Evolutionary conservation across 805 yeast genomes (phyloP).

Genomic region (Metschnikowia borealis): DNA sequence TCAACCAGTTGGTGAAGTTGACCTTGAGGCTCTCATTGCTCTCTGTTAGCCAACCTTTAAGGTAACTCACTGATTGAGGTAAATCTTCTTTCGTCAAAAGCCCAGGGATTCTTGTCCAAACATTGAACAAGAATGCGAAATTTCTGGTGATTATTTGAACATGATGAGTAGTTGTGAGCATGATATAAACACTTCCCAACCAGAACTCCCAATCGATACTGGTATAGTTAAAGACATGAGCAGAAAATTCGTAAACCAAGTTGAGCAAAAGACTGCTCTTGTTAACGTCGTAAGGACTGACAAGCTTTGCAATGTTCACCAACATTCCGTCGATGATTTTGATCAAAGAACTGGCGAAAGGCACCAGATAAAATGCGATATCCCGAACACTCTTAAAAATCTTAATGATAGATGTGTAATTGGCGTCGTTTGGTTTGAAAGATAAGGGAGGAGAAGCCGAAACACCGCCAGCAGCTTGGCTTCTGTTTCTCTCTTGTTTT

Average conservation of each 20-base stretch:
- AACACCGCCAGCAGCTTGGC: constrained; percentile 4
- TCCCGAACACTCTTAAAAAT: constrained; percentile 38
- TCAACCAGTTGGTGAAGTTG: constrained; percentile 52
- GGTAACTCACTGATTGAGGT: constrained; percentile 5
- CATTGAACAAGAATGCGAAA: constrained; percentile 62
- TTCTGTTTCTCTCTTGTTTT: not conserved
- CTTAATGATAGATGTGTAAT: constrained; percentile 38
- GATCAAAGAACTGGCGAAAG: constrained; percentile 16
- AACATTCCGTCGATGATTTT: constrained; percentile 32
- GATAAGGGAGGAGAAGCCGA: constrained; percentile 5
- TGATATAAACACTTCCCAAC: constrained; percentile 54
- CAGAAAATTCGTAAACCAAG: constrained; percentile 36
- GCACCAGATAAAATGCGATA: constrained; percentile 24
- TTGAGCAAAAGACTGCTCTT: constrained; percentile 39
- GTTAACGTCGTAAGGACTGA: constrained; percentile 35
- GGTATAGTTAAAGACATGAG: constrained; percentile 26
- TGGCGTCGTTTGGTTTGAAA: constrained; percentile 29
- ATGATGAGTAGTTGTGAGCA: constrained; percentile 58
- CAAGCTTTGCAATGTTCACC: constrained; percentile 30
- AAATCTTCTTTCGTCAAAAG: constrained; percentile 15
- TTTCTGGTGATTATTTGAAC: constrained; percentile 60
- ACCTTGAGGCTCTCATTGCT: constrained; percentile 41
- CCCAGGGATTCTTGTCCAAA: constrained; percentile 67
- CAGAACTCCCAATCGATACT: constrained; percentile 72
- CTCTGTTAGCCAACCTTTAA: constrained; percentile 37